Evolutionary conservation across 768 basidiomycete species (phyloP), one percentile per base, ranked within the genome.

Genomic region (Lentinula guzmanii): DNA sequence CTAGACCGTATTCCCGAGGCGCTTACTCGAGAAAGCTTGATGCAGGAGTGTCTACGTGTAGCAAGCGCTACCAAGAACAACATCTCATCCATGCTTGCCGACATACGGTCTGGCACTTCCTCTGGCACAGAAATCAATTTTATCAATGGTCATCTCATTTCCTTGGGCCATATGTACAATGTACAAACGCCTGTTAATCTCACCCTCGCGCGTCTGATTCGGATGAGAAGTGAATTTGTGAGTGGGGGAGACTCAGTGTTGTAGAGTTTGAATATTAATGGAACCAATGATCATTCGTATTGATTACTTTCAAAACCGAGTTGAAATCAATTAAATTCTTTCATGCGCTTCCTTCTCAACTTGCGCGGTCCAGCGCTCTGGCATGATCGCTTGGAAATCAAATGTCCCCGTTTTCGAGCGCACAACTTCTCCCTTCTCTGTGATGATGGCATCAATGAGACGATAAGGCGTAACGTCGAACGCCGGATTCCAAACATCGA

Each of bases 131-230:
- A 98, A 75, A 81, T 98, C 24, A 83, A 89, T 16, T 91, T 76
- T 67, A 77, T 97, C 67, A 94, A 91, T 62, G 95, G 95, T 4
- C 92, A 94, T 70, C 71, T 98, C 53, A 69, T 86, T 33, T 73
- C 75, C 7, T 73, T 93, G 7, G 95, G 89, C 28, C 65, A 73
- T 52, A 71, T 77, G 42, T 81, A 87, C 65, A 74, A 76, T 5
- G 75, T 94, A 34, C 71, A 74, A 16, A 89, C 86, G 69, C 84
- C 85, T 5, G 77, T 80, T 28, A 90, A 78, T 60, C 70, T 77
- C 1, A 74, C 77, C n/a, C 75, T 92, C 52, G 69, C 79, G 41
- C 75, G 85, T 56, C 75, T 91, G 64, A 74, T 91, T 63, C 81
- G 82, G 66, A 75, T 89, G 78, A 83, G 86, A 56, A 71, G 71